phyloP scores from a whole-genome alignment of 345 rosid genomes.

The Eucalyptus marginata region DNA sequence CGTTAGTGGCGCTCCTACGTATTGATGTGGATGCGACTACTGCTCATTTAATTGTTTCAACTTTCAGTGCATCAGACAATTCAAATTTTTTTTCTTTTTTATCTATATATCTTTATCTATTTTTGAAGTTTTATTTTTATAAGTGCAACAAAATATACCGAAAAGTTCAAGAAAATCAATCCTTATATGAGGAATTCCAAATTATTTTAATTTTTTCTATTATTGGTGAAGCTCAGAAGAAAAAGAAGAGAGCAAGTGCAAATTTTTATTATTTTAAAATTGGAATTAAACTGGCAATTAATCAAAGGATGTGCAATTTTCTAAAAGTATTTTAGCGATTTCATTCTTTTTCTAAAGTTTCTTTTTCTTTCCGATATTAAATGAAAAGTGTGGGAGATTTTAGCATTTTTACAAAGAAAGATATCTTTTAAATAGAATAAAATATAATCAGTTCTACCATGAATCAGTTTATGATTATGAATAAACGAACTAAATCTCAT shows the following conservation, averaged over 20 bases:
- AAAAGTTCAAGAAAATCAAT: neutral
- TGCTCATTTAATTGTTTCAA: neutral
- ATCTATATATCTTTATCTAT: neutral
- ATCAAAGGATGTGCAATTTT: neutral
- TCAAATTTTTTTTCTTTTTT: neutral
- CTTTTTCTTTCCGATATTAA: neutral
- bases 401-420: neutral
- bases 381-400: neutral
- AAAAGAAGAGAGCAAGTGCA: neutral
- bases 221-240: neutral
- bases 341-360: neutral
- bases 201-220: neutral
- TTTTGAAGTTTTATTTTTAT: neutral
- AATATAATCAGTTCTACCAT: neutral
- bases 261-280: neutral
- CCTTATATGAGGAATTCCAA: neutral
- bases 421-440: neutral
- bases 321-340: neutral
- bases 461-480: neutral
- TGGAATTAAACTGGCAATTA: neutral
- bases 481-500: neutral
- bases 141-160: neutral
- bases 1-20: neutral
- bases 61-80: neutral
- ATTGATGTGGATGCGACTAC: neutral